These are phyloP conservation scores for Agaricales sp. DNA, from an alignment of 1,284 basidiomycete species.

Conservation along the genomic window DNA sequence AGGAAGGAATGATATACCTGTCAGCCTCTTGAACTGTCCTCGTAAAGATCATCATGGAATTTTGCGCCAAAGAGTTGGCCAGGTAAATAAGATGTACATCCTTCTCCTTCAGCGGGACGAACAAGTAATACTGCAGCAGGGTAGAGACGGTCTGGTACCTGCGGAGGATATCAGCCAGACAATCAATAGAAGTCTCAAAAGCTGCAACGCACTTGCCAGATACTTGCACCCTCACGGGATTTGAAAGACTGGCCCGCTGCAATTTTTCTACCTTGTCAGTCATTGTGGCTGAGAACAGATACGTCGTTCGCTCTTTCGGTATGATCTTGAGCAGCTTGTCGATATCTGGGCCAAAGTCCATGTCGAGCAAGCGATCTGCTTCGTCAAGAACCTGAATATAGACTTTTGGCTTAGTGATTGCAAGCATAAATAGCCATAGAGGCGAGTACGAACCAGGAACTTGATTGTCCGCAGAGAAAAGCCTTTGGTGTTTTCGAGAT, in stretches of 20 bases:
- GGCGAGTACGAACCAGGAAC: constrained; percentile 62
- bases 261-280: constrained; percentile 98
- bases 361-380: constrained; percentile 92
- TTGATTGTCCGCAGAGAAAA: constrained; percentile 85
- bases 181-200: background rate
- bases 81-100: constrained; percentile 90
- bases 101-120: constrained; percentile 90
- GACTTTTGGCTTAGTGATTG: constrained; percentile 7
- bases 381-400: constrained; percentile 86
- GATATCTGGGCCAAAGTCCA: constrained; percentile 96
- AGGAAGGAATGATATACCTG: constrained; percentile 33
- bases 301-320: constrained; percentile 91
- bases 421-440: constrained; percentile 1
- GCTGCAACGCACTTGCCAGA: constrained; percentile 67
- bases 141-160: constrained; percentile 98
- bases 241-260: constrained; percentile 90
- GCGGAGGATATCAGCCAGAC: constrained; percentile 8
- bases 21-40: constrained; percentile 93
- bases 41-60: constrained; percentile 95
- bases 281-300: constrained; percentile 99
- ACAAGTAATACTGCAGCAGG: constrained; percentile 90
- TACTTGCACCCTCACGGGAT: constrained; percentile 93
- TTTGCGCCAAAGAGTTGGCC: constrained; percentile 82
- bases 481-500: constrained; percentile 97
- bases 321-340: constrained; percentile 97